A percentile compares a stretch with the other conserved stretches of the same genome.
Conservation (phyloP, 129 eudicot genomes). For the Flaveria trinervia region DNA sequence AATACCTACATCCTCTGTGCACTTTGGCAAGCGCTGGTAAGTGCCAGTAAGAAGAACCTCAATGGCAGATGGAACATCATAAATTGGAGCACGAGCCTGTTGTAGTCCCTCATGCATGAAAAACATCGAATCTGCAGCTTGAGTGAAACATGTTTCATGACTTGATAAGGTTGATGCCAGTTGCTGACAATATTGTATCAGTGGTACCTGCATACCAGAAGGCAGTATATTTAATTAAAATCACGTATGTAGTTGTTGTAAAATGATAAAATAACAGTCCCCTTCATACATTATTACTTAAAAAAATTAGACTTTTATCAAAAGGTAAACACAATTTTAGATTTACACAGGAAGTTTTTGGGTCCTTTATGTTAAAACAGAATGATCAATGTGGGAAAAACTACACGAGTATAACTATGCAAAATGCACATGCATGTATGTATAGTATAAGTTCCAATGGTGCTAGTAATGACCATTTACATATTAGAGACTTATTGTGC, state of each 20-base stretch:
- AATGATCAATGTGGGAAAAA: not conserved
- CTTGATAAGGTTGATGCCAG: constrained; percentile 91
- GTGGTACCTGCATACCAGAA: constrained; percentile 78
- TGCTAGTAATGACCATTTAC: not conserved
- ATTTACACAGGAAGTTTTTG: not conserved
- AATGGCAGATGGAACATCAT: constrained; percentile 98
- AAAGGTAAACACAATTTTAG: not conserved
- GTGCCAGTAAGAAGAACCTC: constrained; percentile 90
- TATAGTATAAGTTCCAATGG: not conserved
- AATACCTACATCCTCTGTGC: constrained; percentile 86
- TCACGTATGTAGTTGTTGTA: not conserved
- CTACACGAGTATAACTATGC: constrained; percentile 5
- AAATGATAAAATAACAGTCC: not conserved
- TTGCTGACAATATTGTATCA: constrained; percentile 89
- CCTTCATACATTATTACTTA: not conserved
- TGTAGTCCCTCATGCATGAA: constrained; percentile 98
- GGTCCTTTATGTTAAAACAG: not conserved
- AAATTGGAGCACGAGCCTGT: constrained; percentile 98
- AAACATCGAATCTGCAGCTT: constrained; percentile 96
- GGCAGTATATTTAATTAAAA: constrained; percentile 7
- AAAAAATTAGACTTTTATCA: constrained; percentile 14
- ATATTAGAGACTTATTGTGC: not conserved
- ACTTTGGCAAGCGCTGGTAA: constrained; percentile 89
- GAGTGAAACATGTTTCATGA: constrained; percentile 97
- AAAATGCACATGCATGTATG: constrained; percentile 14